Conservation (phyloP, 768 basidiomycete species). For the Suillus paluster region DNA sequence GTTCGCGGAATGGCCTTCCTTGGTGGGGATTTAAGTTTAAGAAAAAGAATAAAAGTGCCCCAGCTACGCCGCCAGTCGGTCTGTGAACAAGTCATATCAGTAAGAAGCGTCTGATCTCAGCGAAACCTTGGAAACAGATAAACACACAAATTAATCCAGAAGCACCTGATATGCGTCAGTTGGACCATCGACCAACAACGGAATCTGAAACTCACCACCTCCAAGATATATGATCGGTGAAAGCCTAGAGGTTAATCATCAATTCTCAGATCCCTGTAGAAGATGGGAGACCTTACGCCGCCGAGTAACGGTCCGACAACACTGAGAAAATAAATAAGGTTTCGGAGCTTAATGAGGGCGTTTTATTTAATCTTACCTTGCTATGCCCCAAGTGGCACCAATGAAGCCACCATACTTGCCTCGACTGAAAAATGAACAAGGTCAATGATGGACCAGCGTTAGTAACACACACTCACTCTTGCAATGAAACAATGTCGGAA, state of each 20-base stretch:
- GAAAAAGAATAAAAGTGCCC: slow-evolving; percentile 36
- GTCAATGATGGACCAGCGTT: background rate
- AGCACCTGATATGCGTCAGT: slow-evolving; percentile 32
- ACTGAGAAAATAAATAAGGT: slow-evolving; percentile 17
- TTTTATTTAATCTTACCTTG: slow-evolving; percentile 28
- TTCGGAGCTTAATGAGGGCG: background rate
- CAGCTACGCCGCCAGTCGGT: slow-evolving; percentile 41
- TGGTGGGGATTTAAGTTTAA: slow-evolving; percentile 41
- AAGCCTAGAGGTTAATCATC: slow-evolving; percentile 21
- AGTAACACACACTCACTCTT: slow-evolving; percentile 28
- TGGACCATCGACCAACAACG: background rate
- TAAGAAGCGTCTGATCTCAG: background rate
- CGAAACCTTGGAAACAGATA: background rate
- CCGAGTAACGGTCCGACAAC: slow-evolving; percentile 49
- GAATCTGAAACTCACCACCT: slow-evolving; percentile 36
- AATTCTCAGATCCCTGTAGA: background rate
- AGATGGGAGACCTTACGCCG: slow-evolving; percentile 27
- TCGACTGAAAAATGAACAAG: slow-evolving; percentile 28
- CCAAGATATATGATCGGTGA: slow-evolving; percentile 44
- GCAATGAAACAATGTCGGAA: slow-evolving; percentile 42
- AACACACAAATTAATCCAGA: slow-evolving; percentile 40
- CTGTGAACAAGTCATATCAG: slow-evolving; percentile 20
- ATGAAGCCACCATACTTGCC: slow-evolving; percentile 44
- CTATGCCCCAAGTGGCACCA: slow-evolving; percentile 46
- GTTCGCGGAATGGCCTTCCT: slow-evolving; percentile 33